phyloP scores from a whole-genome alignment of 1,284 basidiomycete species.

The Ceratobasidium sp. region DNA sequence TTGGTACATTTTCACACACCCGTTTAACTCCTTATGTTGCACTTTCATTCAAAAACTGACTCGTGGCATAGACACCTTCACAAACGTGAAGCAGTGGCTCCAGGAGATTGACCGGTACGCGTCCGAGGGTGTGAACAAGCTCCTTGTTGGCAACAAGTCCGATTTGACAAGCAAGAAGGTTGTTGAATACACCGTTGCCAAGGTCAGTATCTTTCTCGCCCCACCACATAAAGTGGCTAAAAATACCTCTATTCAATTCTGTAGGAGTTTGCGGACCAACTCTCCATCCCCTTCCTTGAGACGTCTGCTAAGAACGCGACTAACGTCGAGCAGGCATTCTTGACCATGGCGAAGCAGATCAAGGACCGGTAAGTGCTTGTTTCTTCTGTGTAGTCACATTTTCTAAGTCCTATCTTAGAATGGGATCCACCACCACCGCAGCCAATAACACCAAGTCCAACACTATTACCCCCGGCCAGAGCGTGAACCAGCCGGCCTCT shows the following conservation, averaged over 20 bases:
- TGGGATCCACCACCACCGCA: conserved; percentile 79
- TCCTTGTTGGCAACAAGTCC: conserved; percentile 98
- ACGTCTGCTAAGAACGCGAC: conserved; percentile 99
- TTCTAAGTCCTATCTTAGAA: conserved; percentile 49
- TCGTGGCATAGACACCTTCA: conserved; percentile 81
- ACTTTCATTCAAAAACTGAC: not conserved
- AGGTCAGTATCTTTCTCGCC: conserved; percentile 64
- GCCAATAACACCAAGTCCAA: conserved; percentile 71
- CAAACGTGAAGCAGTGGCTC: conserved; percentile 99
- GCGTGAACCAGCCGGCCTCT: conserved; percentile 75
- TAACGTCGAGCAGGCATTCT: conserved; percentile 99
- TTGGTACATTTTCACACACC: conserved; percentile 56
- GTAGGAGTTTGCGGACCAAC: conserved; percentile 95
- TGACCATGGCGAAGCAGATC: conserved; percentile 99
- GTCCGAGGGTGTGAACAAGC: conserved; percentile 98
- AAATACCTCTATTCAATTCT: conserved; percentile 29
- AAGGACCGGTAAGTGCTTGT: conserved; percentile 79
- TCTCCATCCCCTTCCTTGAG: conserved; percentile 96
- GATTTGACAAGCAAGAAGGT: conserved; percentile 99
- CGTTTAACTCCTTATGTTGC: not conserved
- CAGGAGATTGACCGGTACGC: conserved; percentile 99
- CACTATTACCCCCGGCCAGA: conserved; percentile 78
- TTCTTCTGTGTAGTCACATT: not conserved
- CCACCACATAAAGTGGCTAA: conserved; percentile 27
- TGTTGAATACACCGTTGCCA: conserved; percentile 96